Percentiles rank a stretch among this genome's conserved stretches.
These are phyloP conservation scores for Platanthera zijinensis DNA, from an alignment of 106 monocot species.

Conservation along the genomic window DNA sequence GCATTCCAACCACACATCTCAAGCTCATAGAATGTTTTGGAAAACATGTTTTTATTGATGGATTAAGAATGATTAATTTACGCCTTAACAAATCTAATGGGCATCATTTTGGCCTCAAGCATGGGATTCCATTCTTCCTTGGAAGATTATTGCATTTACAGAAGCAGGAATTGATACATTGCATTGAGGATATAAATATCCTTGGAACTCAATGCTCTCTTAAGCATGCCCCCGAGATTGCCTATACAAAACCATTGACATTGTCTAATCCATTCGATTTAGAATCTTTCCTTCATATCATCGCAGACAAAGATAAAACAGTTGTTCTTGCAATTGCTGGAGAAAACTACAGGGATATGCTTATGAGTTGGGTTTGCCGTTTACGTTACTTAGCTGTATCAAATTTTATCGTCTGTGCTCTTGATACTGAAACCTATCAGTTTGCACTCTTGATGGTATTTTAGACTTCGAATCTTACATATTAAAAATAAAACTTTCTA, in stretches of 20 bases:
- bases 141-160: constrained; percentile 2
- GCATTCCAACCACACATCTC: background rate
- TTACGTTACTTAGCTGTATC: constrained; percentile 43
- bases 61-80: constrained; percentile 15
- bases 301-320: constrained; percentile 60
- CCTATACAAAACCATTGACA: constrained; percentile 13
- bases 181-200: constrained; percentile 12
- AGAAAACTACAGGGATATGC: constrained; percentile 84
- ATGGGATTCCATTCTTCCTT: constrained; percentile 6
- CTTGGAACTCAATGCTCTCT: constrained; percentile 10
- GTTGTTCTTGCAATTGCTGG: constrained; percentile 84
- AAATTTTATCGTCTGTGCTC: constrained; percentile 84
- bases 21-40: constrained; percentile 41
- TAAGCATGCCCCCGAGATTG: constrained; percentile 14
- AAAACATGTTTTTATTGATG: constrained; percentile 32
- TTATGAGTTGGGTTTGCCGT: constrained; percentile 97
- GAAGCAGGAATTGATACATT: constrained; percentile 20
- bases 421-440: constrained; percentile 74
- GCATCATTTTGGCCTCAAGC: background rate
- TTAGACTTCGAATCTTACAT: background rate
- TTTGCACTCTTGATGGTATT: constrained; percentile 82
- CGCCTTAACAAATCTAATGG: background rate
- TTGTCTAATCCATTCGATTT: constrained; percentile 47
- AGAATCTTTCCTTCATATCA: constrained; percentile 43
- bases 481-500: background rate